phyloP scores from a whole-genome alignment of 1,284 basidiomycete genomes.

The Apiotrichum sp. region DNA sequence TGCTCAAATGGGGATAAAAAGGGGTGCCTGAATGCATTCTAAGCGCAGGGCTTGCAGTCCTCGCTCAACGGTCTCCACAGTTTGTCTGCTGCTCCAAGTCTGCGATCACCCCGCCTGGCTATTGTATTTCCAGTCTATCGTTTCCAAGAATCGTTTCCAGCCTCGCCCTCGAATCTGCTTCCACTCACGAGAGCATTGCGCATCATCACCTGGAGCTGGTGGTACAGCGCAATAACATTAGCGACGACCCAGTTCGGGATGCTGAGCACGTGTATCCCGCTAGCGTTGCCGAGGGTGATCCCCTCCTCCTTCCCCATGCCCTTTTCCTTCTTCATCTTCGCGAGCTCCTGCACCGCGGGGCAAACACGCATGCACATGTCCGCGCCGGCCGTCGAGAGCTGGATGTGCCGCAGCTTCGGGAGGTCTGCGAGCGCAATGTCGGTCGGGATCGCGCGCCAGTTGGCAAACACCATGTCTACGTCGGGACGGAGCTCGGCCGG shows the following conservation, averaged over 20 bases:
- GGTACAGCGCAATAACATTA: constrained; percentile 30
- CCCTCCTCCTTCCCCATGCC: not conserved
- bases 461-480: constrained; percentile 11
- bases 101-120: too few relatives aligned
- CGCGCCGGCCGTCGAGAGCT: constrained; percentile 34
- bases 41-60: too few relatives aligned
- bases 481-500: not conserved
- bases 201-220: constrained; percentile 35
- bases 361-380: constrained; percentile 22
- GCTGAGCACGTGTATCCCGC: constrained; percentile 39
- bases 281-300: constrained; percentile 33
- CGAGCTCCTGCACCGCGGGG: constrained; percentile 14
- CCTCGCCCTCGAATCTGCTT: too few relatives aligned
- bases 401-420: constrained; percentile 31
- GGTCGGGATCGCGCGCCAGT: constrained; percentile 4
- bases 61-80: too few relatives aligned
- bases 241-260: constrained; percentile 41
- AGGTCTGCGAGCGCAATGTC: constrained; percentile 17
- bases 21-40: too few relatives aligned
- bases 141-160: too few relatives aligned
- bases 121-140: too few relatives aligned
- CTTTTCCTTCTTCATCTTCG: not conserved
- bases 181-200: constrained; percentile 26
- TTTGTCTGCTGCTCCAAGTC: too few relatives aligned
- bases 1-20: too few relatives aligned